Conservation (phyloP, 2,329 filamentous ascomycete species). For the Xylaria polymorpha region DNA sequence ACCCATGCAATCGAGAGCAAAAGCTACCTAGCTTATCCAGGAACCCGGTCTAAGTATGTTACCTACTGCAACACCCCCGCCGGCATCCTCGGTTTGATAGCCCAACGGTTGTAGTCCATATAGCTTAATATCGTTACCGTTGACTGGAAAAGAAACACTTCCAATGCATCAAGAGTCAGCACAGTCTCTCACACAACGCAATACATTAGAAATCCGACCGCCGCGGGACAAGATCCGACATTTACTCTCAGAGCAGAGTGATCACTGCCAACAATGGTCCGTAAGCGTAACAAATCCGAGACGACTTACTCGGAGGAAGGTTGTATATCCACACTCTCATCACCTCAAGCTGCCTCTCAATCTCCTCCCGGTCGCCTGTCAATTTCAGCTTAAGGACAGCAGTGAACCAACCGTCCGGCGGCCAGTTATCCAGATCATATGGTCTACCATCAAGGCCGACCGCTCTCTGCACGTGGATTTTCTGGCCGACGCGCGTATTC, state of each 20-base stretch:
- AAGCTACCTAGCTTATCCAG: neutral
- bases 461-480: constrained; percentile 48
- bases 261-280: neutral
- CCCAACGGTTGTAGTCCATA: constrained; percentile 41
- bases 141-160: constrained; percentile 47
- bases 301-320: constrained; percentile 45
- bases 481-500: constrained; percentile 46
- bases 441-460: constrained; percentile 37
- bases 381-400: constrained; percentile 51
- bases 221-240: neutral
- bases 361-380: constrained; percentile 42
- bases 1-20: neutral
- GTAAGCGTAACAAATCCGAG: neutral
- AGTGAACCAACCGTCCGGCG: constrained; percentile 55
- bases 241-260: neutral
- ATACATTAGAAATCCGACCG: neutral
- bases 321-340: constrained; percentile 55
- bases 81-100: constrained; percentile 25
- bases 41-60: neutral
- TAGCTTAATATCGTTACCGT: constrained; percentile 41
- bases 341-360: constrained; percentile 45
- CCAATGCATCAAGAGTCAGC: constrained; percentile 5
- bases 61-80: constrained; percentile 10
- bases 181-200: neutral
- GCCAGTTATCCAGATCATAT: constrained; percentile 52